Evolutionary conservation across 805 yeast species (phyloP), one percentile per base, ranked within the genome.

Genomic region (Metschnikowia matae): DNA sequence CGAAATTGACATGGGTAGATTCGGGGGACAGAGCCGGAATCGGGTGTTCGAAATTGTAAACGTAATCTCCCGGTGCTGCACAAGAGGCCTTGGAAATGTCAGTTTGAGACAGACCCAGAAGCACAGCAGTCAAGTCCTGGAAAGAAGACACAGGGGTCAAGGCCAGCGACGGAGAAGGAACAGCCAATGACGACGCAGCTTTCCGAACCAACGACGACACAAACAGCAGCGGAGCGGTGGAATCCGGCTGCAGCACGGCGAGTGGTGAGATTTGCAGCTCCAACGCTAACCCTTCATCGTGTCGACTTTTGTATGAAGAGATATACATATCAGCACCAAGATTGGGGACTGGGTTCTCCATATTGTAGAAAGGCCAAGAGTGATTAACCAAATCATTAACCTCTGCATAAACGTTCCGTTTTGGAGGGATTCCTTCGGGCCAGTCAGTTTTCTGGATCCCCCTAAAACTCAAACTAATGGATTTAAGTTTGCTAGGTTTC

Each of bases 381-480:
- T 92, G 97, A 46, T 81, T 78, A 29, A 89, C 78, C 21, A 91
- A 63, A 47, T 80, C 86, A 54, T 79, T 80, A 20, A 77, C 65
- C 58, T 94, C 99, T 33, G 67, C 65, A 53, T 80, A 83, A 13
- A 83, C 86, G 15, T 74, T 73, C 56, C 83, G 83, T 63, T 86
- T 88, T 0, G 97, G 97, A 0, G 98, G 98, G 17, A 92, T 91
- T 2, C 99, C 99, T 62, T 94, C 97, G 2, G 97, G 97, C 97
- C 97, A 91, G 53, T 91, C 96, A 0, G 97, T 91, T 56, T 87
- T 77, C 35, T 87, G 79, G 1, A 66, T 62, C 1, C 97, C 97
- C 47, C 76, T 75, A 58, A 91, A 82, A 1, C 75, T 71, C 44
- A 91, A 71, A 4, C 70, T 64, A 11, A 91, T 80, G 17, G 79